phyloP scores from a whole-genome alignment of 352 stramenopile species.

The Aphanomyces invadans region DNA sequence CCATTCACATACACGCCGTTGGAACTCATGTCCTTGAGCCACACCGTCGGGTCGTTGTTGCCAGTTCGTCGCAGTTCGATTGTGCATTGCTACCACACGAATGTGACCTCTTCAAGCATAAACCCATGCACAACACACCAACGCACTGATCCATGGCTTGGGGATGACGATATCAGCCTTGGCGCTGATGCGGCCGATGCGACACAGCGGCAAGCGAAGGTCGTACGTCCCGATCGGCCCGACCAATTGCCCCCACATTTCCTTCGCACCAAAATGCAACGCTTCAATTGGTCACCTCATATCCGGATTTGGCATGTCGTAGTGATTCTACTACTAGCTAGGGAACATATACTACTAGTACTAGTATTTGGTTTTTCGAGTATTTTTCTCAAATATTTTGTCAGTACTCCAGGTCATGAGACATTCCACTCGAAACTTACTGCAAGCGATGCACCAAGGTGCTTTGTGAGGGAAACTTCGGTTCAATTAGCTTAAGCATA shows the following conservation, averaged over 20 bases:
- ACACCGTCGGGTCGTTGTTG: neutral
- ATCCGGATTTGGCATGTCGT: neutral
- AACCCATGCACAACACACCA: neutral
- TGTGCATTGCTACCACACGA: constrained; percentile 14
- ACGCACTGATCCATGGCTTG: constrained; percentile 15
- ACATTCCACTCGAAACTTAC: too few relatives aligned
- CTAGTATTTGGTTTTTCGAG: too few relatives aligned
- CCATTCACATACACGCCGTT: constrained; percentile 23
- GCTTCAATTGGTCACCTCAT: neutral
- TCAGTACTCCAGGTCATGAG: too few relatives aligned
- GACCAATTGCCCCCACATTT: constrained; percentile 22
- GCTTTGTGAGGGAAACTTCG: too few relatives aligned
- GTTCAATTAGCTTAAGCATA: too few relatives aligned
- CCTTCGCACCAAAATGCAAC: neutral
- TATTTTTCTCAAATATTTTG: too few relatives aligned
- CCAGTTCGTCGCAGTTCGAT: neutral
- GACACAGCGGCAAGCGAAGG: constrained; percentile 5
- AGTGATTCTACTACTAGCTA: too few relatives aligned
- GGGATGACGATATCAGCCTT: constrained; percentile 23
- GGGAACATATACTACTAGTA: too few relatives aligned
- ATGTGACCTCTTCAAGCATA: neutral
- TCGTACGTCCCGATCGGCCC: constrained; percentile 8
- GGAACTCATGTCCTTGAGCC: constrained; percentile 16
- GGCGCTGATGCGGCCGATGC: constrained; percentile 5
- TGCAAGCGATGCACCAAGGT: too few relatives aligned